Base-by-base conservation (phyloP, 306 rosid species). In the Pachyrhizus erosus region DNA sequence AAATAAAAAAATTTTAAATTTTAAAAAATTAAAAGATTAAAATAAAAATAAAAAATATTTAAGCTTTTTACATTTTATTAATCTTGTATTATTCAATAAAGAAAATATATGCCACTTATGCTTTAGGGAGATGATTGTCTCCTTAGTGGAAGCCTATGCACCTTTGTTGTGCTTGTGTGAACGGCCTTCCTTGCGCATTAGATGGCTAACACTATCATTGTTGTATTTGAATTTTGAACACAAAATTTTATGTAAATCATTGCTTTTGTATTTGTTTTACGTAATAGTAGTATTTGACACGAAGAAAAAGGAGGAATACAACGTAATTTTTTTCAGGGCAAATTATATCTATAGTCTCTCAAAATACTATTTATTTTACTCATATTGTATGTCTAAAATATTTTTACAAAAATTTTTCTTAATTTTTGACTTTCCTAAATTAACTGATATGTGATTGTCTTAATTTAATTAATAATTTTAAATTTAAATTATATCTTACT, bases 61-160 rank as follows among this genome's bases (percentile, higher is more conserved):
- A n/a, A n/a, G n/a, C n/a, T n/a, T n/a, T n/a, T 64, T 31, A 24
- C 43, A 29, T 64, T 64, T 17, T 33, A 65, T 17, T 33, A 33
- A 31, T 64, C 43, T 15, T 29, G 29, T 24, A 13, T 61, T 27
- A 26, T 61, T 27, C 33, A 24, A 10, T 3, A 24, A 60, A 60
- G 2, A 24, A 60, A 4, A 12, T 4, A 51, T 67, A 72, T 27
- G 62, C 11, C 11, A 49, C 43, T 72, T 48, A 37, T 72, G 43
- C 2, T 33, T 31, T 54, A 52, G 31, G 31, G 65, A 31, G 48
- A 73, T 73, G 27, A 10, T 51, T 31, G 78, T 73, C 33, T 20
- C 49, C 67, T 10, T 12, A 73, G 67, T 73, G 78, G 78, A 18
- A 52, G 67, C 33, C 78, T 65, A 49, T 73, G 77, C 18, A 73